Base-by-base conservation (phyloP, 257 asterid genomes). In the Solanum pimpinellifolium region DNA sequence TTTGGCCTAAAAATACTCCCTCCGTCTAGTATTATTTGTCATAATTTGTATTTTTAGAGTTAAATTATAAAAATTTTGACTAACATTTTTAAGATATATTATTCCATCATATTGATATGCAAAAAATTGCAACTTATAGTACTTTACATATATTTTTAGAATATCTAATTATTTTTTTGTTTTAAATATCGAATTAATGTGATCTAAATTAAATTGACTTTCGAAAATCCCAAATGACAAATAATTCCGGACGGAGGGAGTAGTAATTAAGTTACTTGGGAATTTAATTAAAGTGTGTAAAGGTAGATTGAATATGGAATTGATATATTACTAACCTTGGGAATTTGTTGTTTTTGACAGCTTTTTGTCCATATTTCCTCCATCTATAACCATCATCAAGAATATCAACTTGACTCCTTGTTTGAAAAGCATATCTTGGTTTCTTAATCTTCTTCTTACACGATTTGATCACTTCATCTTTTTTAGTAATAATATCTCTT, bases 351-450 rank as follows among this genome's bases (percentile, higher is more conserved):
- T 87, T 87, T 52, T 87, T 87, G 20, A 87, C 89, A 42, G 89
- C 89, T 76, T 87, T 87, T 73, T 87, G 89, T 18, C 89, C 89
- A 35, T 87, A 87, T 78, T 87, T 87, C 65, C 89, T 87, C 89
- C 89, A 87, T 87, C 89, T 81, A 81, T 87, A 87, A 15, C 89
- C 89, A 82, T 87, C 89, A 35, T 87, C 89, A 62, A 87, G 83
- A 42, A 87, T 87, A 87, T 87, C 89, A 39, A 87, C 89, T 56
- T 87, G 89, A 59, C 86, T 87, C 52, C 89, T 82, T 18, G 89
- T 87, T 46, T 87, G 89, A 41, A 87, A 87, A 68, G 89, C 83
- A 35, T 66, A 82, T 35, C 83, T 87, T 9, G 62, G 83, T 49
- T 87, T 81, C 46, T 68, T 87, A 9, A 46, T 87, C 39, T 47